These are phyloP conservation scores for Yarrowia osloensis DNA, from an alignment of 805 yeast species.

Conservation along the genomic window DNA sequence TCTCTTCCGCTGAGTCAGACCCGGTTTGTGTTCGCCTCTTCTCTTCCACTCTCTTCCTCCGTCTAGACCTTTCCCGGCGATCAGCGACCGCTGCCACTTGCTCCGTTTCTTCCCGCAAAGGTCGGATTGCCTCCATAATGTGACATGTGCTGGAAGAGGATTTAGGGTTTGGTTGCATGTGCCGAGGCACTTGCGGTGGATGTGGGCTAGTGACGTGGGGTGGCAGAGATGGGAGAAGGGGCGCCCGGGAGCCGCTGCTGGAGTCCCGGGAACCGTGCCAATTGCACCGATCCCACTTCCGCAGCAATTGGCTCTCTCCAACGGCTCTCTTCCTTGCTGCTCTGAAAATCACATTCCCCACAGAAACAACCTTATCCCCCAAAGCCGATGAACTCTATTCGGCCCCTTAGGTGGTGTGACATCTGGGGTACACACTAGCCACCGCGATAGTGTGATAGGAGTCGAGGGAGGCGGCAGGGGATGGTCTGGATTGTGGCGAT, in stretches of 20 bases:
- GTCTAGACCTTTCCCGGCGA: conserved; percentile 1
- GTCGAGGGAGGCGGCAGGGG: background rate
- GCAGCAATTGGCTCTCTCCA: background rate
- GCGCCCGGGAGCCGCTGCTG: background rate
- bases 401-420: conserved; percentile 26
- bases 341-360: conserved; percentile 30
- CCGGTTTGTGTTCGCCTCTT: too few relatives aligned
- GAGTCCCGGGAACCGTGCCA: background rate
- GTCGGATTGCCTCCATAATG: conserved; percentile 16
- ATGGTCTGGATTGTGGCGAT: too few relatives aligned
- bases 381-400: conserved; percentile 25
- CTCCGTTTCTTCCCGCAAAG: conserved; percentile 19
- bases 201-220: background rate
- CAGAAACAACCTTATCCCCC: conserved; percentile 26
- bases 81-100: background rate
- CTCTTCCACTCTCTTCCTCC: background rate
- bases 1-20: background rate
- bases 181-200: conserved; percentile 17
- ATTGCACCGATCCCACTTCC: background rate
- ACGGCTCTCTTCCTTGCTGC: background rate
- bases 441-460: background rate
- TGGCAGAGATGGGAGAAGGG: background rate
- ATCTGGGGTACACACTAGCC: conserved; percentile 10
- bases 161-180: conserved; percentile 15
- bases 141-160: conserved; percentile 11